Base-by-base conservation (phyloP, 495 filamentous ascomycete species). In the Neurospora sp. region DNA sequence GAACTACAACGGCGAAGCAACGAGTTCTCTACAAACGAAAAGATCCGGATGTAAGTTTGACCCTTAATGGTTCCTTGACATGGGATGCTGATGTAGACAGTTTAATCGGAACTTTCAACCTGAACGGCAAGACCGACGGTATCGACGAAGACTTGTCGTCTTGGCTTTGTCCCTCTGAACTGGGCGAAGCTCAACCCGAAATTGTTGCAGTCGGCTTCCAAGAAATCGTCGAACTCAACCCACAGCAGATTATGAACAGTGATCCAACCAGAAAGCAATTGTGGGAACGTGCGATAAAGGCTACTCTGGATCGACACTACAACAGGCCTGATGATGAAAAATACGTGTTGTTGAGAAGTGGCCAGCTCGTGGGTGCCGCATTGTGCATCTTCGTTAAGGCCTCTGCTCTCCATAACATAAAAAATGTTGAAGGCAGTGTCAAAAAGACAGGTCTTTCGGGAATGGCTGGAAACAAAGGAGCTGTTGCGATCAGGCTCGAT, bases 381-480 rank as follows among this genome's bases (percentile, higher is more conserved):
- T 81, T 98, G 42, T 91, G 94, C 78, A 91, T 99, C 70, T 98
- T 93, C 77, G 93, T 97, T 7, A 94, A 91, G 79, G 86, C 91
- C 4, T 92, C 90, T 76, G 86, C 87, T 4, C 86, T 99, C 70
- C 85, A 85, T 27, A 86, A 91, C 54, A 93, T 99, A 76, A 98
- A 97, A 79, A 97, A 98, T 77, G 96, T 99, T 3, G 96, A 99
- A 80, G 96, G 96, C 12, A 92, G 90, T 75, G 89, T 97, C 42
- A 98, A 97, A 83, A 99, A 98, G 89, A 99, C 96, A 1, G 96
- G 96, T 14, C 90, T 99, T 85, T 97, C 94, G 40, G 96, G 96
- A 4, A 96, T 98, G 84, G 96, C 95, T 20, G 96, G 96, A 14
- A 99, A 99, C 80, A 99, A 99, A 83, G 96, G 96, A 12, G 96